These are phyloP conservation scores for Clarkia xantiana DNA, from an alignment of 345 rosid species.

Conservation along the genomic window DNA sequence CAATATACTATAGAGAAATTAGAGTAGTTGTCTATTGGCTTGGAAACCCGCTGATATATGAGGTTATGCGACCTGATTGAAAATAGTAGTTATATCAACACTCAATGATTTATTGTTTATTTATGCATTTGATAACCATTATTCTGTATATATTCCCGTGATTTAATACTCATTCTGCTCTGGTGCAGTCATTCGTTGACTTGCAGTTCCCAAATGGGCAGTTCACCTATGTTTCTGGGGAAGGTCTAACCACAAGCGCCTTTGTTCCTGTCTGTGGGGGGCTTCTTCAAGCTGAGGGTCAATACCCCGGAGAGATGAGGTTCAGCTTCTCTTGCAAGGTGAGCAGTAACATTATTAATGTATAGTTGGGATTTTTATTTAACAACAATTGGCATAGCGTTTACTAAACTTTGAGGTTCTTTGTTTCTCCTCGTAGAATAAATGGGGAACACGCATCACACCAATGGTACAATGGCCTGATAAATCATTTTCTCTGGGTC, in stretches of 20 bases:
- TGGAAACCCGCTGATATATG: too few relatives aligned
- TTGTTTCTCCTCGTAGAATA: constrained; percentile 36
- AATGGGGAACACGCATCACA: constrained; percentile 77
- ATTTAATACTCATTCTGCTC: constrained; percentile 4
- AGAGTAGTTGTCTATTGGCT: too few relatives aligned
- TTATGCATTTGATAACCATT: too few relatives aligned
- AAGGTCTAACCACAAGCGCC: constrained; percentile 85
- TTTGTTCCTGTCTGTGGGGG: constrained; percentile 74
- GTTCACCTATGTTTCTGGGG: constrained; percentile 75
- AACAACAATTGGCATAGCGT: neutral
- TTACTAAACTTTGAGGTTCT: neutral
- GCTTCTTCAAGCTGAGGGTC: constrained; percentile 95
- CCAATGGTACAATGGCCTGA: constrained; percentile 91
- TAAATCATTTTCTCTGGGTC: constrained; percentile 55
- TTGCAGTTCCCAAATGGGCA: constrained; percentile 95
- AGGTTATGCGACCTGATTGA: too few relatives aligned
- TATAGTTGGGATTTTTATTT: neutral
- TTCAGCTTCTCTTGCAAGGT: constrained; percentile 88
- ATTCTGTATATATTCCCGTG: neutral
- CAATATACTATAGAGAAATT: too few relatives aligned
- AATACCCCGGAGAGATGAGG: constrained; percentile 97
- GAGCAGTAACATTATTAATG: constrained; percentile 2
- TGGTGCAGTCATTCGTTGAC: constrained; percentile 73
- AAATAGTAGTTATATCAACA: too few relatives aligned
- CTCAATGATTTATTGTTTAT: too few relatives aligned